A percentile compares a stretch with the other conserved stretches of the same genome.
Evolutionary conservation across 805 yeast genomes (phyloP).

Genomic region (Suhomyces xylopsoci): DNA sequence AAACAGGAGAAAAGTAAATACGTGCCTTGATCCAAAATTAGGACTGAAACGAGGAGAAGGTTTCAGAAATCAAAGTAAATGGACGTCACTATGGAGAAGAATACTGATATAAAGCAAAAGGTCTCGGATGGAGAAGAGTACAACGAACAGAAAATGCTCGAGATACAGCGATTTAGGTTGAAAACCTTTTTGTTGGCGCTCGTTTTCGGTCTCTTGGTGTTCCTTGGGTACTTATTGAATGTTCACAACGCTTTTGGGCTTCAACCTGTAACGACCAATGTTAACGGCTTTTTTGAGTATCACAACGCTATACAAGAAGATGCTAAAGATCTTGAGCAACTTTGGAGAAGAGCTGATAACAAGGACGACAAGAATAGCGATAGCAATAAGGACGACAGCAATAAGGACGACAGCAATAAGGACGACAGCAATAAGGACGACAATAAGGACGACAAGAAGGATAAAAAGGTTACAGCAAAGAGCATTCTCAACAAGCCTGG

Average conservation of each 20-base stretch:
- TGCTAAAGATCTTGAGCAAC: background rate
- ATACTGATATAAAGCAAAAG: background rate
- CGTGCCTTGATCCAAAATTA: background rate
- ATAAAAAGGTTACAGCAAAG: conserved; percentile 2
- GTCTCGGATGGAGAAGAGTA: background rate
- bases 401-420: background rate
- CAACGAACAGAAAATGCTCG: background rate
- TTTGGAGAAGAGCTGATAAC: background rate
- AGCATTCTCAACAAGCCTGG: conserved; percentile 21
- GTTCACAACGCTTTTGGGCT: background rate
- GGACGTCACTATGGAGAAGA: background rate
- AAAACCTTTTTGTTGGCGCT: background rate
- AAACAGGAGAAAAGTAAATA: conserved; percentile 1
- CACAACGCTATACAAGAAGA: background rate
- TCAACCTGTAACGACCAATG: background rate
- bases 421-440: background rate
- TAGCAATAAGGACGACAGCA: background rate
- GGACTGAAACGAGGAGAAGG: background rate
- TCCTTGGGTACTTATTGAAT: background rate
- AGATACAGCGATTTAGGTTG: background rate
- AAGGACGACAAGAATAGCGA: background rate
- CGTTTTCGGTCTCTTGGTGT: background rate
- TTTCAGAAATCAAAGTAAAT: background rate
- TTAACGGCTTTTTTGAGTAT: background rate
- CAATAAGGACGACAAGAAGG: conserved; percentile 1